A percentile compares a stretch with the other conserved stretches of the same genome.
phyloP scores from a whole-genome alignment of 176 grass and related monocot genomes.

The Puya raimondii region DNA sequence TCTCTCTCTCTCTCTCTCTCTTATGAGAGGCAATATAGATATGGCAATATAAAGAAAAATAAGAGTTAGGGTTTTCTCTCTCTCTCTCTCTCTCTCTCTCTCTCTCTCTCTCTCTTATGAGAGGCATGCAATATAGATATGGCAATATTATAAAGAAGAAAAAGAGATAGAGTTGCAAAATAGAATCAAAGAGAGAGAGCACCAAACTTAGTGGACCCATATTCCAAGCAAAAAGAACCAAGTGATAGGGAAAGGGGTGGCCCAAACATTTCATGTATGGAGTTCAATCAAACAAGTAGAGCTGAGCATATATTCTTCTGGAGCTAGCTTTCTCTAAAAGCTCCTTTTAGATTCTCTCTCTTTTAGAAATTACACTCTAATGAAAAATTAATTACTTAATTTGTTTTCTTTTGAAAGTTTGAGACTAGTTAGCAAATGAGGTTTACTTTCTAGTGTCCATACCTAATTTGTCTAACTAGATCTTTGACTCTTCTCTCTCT shows the following conservation, averaged over 20 bases:
- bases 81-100: no score
- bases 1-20: no score
- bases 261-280: constrained; percentile 15
- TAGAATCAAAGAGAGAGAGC: constrained; percentile 27
- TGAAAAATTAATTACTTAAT: background rate
- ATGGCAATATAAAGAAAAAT: constrained; percentile 24
- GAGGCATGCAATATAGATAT: constrained; percentile 13
- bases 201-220: constrained; percentile 17
- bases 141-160: constrained; percentile 28
- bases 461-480: no score
- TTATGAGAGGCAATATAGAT: constrained; percentile 11
- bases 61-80: background rate
- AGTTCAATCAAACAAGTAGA: constrained; percentile 20
- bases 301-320: constrained; percentile 32
- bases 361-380: background rate
- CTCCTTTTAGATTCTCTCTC: constrained; percentile 1
- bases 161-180: constrained; percentile 19
- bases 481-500: no score
- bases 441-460: no score
- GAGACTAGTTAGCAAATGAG: no score
- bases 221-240: constrained; percentile 8
- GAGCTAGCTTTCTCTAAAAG: constrained; percentile 6
- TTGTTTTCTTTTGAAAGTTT: background rate
- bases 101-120: background rate
- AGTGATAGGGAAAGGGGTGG: constrained; percentile 14